Conservation (phyloP, 2,329 filamentous ascomycete genomes). For the Aotearoamyces nothofagi region DNA sequence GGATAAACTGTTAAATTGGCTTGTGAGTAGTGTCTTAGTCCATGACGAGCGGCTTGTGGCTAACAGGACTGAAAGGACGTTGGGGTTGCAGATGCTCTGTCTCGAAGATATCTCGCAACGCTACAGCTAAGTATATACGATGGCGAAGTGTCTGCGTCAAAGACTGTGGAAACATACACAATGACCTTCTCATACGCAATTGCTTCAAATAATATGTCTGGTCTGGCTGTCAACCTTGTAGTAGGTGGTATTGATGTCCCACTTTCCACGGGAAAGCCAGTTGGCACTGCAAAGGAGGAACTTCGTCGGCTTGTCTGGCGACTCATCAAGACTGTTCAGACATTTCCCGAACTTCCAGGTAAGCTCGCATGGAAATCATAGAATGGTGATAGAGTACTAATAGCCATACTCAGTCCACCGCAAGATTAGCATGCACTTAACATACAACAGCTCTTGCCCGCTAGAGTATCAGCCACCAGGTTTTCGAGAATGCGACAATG, state of each 20-base stretch:
- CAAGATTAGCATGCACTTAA: slow-evolving; percentile 4
- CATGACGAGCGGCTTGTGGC: no score
- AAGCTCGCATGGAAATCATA: no score
- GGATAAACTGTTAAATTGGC: slow-evolving; percentile 2
- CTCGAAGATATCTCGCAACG: slow-evolving; percentile 1
- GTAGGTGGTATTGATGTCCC: no score
- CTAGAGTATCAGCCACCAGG: slow-evolving; percentile 5
- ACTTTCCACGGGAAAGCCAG: not conserved
- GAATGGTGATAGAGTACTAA: no score
- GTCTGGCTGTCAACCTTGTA: no score
- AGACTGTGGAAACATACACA: slow-evolving; percentile 1
- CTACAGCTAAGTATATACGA: slow-evolving; percentile 3
- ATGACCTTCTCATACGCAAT: slow-evolving; percentile 2
- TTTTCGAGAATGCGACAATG: slow-evolving; percentile 3
- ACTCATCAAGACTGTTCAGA: not conserved
- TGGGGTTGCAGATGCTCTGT: slow-evolving; percentile 3
- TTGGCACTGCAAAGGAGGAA: not conserved
- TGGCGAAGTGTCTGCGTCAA: slow-evolving; percentile 1
- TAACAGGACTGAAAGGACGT: slow-evolving; percentile 1
- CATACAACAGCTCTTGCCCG: slow-evolving; percentile 5
- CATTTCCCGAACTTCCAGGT: not conserved
- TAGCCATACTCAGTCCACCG: not conserved
- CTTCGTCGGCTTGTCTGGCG: not conserved
- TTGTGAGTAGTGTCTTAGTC: slow-evolving; percentile 1
- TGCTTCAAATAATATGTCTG: no score